These are phyloP conservation scores for Yarrowia keelungensis DNA, from an alignment of 805 yeast genomes.

Conservation along the genomic window DNA sequence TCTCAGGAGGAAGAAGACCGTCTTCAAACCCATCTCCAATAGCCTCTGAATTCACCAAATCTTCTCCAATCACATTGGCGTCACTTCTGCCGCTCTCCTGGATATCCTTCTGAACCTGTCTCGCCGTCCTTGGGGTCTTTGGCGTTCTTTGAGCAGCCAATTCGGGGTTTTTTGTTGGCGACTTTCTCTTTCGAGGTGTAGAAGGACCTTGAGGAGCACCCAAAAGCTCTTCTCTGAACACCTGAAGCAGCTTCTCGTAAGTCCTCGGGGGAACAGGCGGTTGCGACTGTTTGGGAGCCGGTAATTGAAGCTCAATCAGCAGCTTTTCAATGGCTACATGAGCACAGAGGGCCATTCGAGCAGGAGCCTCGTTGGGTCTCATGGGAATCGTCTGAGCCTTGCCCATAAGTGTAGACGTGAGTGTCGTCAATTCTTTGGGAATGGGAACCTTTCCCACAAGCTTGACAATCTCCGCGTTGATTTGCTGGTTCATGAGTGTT, in stretches of 20 bases:
- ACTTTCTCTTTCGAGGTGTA: constrained; percentile 30
- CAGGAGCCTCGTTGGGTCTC: constrained; percentile 45
- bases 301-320: constrained; percentile 37
- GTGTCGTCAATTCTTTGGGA: constrained; percentile 8
- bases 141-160: constrained; percentile 24
- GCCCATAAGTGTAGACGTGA: constrained; percentile 23
- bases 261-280: constrained; percentile 45
- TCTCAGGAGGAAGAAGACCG: constrained; percentile 20
- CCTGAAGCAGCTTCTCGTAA: constrained; percentile 41
- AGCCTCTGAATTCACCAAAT: constrained; percentile 19
- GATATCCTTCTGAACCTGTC: constrained; percentile 8
- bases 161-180: constrained; percentile 31
- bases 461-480: constrained; percentile 22
- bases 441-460: constrained; percentile 1
- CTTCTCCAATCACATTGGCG: constrained; percentile 26
- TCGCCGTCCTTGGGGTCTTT: constrained; percentile 14
- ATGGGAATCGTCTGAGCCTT: constrained; percentile 37
- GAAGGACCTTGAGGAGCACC: constrained; percentile 14
- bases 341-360: constrained; percentile 43
- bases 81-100: constrained; percentile 7
- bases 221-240: constrained; percentile 42
- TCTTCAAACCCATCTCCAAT: constrained; percentile 14
- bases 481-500: constrained; percentile 14
- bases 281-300: constrained; percentile 39
- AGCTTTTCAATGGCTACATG: constrained; percentile 44